Evolutionary conservation across 2,329 filamentous ascomycete genomes (phyloP), one percentile per base, ranked within the genome.

Genomic region (Ophiostoma sp.): DNA sequence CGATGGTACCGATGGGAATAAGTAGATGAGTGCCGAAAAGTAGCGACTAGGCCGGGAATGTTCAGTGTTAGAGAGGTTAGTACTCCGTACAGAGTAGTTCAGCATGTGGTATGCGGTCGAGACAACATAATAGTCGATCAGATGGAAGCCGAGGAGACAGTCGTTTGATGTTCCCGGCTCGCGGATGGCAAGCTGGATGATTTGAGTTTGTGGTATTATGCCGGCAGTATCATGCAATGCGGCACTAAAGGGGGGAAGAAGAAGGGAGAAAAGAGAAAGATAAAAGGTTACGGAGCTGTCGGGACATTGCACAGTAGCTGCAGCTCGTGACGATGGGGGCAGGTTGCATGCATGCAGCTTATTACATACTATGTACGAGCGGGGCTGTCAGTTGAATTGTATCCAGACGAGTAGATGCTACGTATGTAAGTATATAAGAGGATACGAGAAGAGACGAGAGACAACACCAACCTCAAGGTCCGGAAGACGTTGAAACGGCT

Each of bases 241-340:
- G 23, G 10, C 17, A 27, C 52, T 57, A 8, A 27, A 57, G 1
- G 10, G 13, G 15, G 39, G 15, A 11, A 41, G 15, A 13, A 3
- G 13, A 41, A 15, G 15, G 8, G 1, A 41, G 1, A 41, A 57
- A 27, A n/a, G 52, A 27, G 23, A 57, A 31, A 6, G n/a, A n/a
- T 6, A n/a, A 8, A 57, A 8, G n/a, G 52, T 31, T 31, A 57
- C 52, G 52, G 52, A 27, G 52, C 52, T 27, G n/a, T 27, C 52
- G 52, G 52, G 52, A 57, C n/a, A 57, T 57, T 57, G 23, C 52
- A 57, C 52, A 31, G n/a, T 57, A 57, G 52, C 52, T 57, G 52
- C 52, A 57, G 52, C 52, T 27, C 23, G 23, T 57, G 44, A 23
- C n/a, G 48, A n/a, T 52, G 48, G 48, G 6, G 48, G 48, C 52